Evolutionary conservation across 371 early-diverging fungal species (phyloP), one percentile per base, ranked within the genome.

Genomic region (Mucor circinelloides): DNA sequence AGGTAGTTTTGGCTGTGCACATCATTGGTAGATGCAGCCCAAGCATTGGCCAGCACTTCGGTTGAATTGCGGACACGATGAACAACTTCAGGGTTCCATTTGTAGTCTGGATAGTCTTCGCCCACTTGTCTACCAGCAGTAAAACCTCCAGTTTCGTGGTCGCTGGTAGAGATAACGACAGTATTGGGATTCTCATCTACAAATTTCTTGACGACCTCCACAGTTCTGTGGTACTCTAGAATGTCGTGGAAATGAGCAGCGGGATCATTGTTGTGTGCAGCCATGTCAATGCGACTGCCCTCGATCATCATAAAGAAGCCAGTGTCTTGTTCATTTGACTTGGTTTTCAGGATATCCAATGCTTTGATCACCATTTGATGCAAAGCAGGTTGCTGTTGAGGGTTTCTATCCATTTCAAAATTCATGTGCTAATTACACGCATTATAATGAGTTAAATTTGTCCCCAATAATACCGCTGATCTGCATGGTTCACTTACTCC

Each of bases 241-340:
- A 97, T 96, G 31, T 98, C 99, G 72, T 87, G 91, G 3, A 93
- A 76, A 78, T 98, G 98, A 1, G 95, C 84, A 2, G 92, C 95
- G 0, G 97, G 91, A 69, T 98, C 98, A 74, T 97, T 97, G 62
- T 55, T 72, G 62, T 90, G 91, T 21, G 85, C 91, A n/a, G 88
- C 90, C 90, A 90, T 91, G 67, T 92, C 93, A 62, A 98, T 98
- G 10, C 95, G 84, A 59, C 93, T 92, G 0, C 99, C 98, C 79
- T 97, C 99, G 68, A 98, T 89, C 96, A 98, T 93, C 62, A 98
- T 64, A 69, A 98, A 96, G 80, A 97, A 98, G 0, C 97, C 96
- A 0, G 27, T 68, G 28, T 62, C 59, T 68, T 68, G 55, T 50
- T 68, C 32, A 12, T 62, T 19, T 7, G 72, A 68, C 12, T 88